Conservation (phyloP, 1,139 yeast genomes). For the Candida buenavistaensis region DNA sequence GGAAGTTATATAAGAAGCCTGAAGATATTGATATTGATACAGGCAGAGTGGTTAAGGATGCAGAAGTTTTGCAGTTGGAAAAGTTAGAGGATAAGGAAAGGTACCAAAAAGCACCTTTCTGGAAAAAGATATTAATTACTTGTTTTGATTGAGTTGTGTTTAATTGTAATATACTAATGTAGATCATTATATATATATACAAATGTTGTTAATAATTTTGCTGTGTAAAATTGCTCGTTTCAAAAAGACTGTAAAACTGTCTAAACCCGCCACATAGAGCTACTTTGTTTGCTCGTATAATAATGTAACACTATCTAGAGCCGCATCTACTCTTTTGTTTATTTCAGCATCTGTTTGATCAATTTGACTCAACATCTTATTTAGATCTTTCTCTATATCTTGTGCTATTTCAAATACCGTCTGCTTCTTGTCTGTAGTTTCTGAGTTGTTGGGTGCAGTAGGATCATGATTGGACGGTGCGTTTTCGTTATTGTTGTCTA, state of each 20-base stretch:
- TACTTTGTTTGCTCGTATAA: constrained; percentile 4
- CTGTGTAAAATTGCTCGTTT: no score
- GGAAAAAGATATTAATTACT: constrained; percentile 23
- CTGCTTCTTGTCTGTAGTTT: constrained; percentile 18
- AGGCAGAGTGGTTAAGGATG: constrained; percentile 44
- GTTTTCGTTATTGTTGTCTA: no score
- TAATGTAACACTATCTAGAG: constrained; percentile 21
- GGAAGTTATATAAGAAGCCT: no score
- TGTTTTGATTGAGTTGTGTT: constrained; percentile 28
- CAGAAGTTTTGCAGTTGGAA: constrained; percentile 38
- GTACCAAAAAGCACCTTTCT: constrained; percentile 23
- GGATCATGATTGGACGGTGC: no score
- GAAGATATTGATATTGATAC: no score
- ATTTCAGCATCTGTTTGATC: constrained; percentile 33
- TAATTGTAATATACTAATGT: no score
- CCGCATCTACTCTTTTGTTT: constrained; percentile 25
- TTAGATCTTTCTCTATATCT: constrained; percentile 44
- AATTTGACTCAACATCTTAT: constrained; percentile 27
- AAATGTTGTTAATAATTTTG: no score
- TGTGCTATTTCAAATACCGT: constrained; percentile 56
- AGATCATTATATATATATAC: no score
- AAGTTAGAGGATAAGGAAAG: constrained; percentile 32
- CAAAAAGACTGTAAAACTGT: no score
- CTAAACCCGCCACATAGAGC: not conserved
- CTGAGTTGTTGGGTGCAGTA: no score